Evolutionary conservation across 192 early-diverging fungal species (phyloP).

Genomic region (Coemansia erecta): DNA sequence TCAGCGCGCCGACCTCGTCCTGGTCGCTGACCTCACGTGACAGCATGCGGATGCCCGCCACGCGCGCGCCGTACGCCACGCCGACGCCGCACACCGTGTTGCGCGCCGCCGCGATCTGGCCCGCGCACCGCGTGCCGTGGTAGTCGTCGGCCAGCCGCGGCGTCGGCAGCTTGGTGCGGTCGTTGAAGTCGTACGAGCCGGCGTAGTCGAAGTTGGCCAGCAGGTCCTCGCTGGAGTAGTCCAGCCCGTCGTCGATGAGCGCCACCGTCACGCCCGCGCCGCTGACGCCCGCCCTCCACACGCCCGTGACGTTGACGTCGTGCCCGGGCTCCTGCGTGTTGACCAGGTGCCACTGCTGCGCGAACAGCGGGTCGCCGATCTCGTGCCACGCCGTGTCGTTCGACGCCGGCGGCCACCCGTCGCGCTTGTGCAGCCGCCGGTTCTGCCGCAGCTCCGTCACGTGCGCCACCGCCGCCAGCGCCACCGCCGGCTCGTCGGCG

Average conservation of each 20-base stretch:
- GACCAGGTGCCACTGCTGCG: constrained; percentile 55
- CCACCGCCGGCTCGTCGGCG: neutral
- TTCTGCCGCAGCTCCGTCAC: constrained; percentile 16
- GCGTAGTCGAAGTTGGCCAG: constrained; percentile 82
- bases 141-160: constrained; percentile 76
- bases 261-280: constrained; percentile 85
- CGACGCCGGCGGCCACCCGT: neutral
- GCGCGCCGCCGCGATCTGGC: constrained; percentile 89
- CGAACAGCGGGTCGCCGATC: constrained; percentile 46
- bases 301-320: constrained; percentile 91
- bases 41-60: constrained; percentile 87
- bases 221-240: constrained; percentile 81
- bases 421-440: constrained; percentile 37
- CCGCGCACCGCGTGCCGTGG: constrained; percentile 97
- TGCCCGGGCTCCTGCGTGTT: constrained; percentile 59
- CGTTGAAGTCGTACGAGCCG: constrained; percentile 96
- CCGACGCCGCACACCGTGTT: constrained; percentile 95
- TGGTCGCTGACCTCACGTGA: constrained; percentile 86
- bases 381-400: constrained; percentile 25
- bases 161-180: constrained; percentile 68
- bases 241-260: constrained; percentile 95
- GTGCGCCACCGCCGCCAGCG: constrained; percentile 13
- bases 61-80: constrained; percentile 82
- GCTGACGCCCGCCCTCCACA: constrained; percentile 89
- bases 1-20: constrained; percentile 89